Conservation (phyloP, 208 protist genomes). For the Crithidia mellificae region DNA sequence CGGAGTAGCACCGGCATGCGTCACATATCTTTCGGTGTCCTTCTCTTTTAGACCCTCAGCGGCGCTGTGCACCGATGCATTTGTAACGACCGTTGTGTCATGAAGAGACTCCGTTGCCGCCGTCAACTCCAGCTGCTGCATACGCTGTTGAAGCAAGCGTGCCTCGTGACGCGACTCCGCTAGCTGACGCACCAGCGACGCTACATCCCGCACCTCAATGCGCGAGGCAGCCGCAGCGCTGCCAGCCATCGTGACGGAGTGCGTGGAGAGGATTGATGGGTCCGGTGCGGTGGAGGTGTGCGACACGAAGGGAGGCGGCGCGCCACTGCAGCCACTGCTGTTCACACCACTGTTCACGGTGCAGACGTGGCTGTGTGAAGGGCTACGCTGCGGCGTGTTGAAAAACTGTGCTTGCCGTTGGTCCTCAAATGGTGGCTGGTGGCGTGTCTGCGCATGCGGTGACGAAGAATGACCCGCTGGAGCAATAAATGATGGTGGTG, state of each 20-base stretch:
- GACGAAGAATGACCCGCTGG: no score
- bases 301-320: background rate
- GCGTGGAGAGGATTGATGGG: constrained; percentile 1
- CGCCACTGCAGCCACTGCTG: background rate
- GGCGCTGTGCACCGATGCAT: background rate
- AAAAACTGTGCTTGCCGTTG: no score
- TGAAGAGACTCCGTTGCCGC: background rate
- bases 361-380: no score
- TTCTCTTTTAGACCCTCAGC: background rate
- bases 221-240: background rate
- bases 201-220: constrained; percentile 52
- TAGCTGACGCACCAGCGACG: constrained; percentile 69
- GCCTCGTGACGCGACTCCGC: constrained; percentile 59
- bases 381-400: no score
- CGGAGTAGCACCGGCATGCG: no score
- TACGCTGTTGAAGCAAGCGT: constrained; percentile 37
- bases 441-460: no score
- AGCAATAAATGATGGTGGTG: no score
- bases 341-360: no score
- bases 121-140: constrained; percentile 27
- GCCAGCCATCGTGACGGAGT: constrained; percentile 1
- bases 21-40: no score
- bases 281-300: background rate
- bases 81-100: background rate
- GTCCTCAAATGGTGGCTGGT: no score